Percentiles rank a stretch among this genome's conserved stretches.
These are phyloP conservation scores for Rhynchosporium graminicola DNA, from an alignment of 2,329 filamentous ascomycete genomes.

Conservation along the genomic window DNA sequence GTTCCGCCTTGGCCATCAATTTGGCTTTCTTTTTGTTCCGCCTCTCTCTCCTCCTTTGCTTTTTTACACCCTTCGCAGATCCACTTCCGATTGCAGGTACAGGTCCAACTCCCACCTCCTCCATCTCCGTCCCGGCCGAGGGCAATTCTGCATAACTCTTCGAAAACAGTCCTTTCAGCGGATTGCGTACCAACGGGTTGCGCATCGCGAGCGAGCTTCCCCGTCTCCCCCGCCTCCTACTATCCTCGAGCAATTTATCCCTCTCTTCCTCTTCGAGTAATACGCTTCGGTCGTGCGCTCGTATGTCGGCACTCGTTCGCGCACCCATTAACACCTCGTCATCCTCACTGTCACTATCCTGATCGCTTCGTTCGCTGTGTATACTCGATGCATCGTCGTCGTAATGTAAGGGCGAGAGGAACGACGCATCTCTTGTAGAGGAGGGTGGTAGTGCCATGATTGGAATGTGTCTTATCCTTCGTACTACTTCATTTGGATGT, in stretches of 20 bases:
- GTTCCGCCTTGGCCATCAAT: conserved; percentile 53
- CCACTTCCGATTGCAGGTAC: not conserved
- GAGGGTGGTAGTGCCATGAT: conserved; percentile 21
- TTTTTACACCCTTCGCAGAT: conserved; percentile 42
- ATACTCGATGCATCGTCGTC: conserved; percentile 62
- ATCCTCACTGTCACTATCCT: conserved; percentile 76
- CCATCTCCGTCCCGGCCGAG: conserved; percentile 19
- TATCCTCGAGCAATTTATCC: conserved; percentile 59
- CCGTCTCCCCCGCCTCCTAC: conserved; percentile 46
- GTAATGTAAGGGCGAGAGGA: conserved; percentile 37
- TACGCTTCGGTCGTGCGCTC: conserved; percentile 68
- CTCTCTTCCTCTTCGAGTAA: conserved; percentile 75
- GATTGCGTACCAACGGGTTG: conserved; percentile 42
- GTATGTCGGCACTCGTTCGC: conserved; percentile 68
- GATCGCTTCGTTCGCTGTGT: conserved; percentile 63
- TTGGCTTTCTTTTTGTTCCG: conserved; percentile 52
- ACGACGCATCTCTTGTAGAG: conserved; percentile 28
- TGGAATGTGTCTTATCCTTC: not conserved
- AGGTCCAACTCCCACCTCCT: conserved; percentile 13
- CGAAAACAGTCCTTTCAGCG: conserved; percentile 44
- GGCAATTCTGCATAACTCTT: conserved; percentile 37
- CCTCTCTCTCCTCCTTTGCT: conserved; percentile 52
- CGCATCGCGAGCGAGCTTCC: conserved; percentile 33
- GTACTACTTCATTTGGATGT: conserved; percentile 3
- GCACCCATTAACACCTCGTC: conserved; percentile 66